Evolutionary conservation across 352 stramenopile species (phyloP), one percentile per base, ranked within the genome.

Genomic region (Phytophthora hibernalis): DNA sequence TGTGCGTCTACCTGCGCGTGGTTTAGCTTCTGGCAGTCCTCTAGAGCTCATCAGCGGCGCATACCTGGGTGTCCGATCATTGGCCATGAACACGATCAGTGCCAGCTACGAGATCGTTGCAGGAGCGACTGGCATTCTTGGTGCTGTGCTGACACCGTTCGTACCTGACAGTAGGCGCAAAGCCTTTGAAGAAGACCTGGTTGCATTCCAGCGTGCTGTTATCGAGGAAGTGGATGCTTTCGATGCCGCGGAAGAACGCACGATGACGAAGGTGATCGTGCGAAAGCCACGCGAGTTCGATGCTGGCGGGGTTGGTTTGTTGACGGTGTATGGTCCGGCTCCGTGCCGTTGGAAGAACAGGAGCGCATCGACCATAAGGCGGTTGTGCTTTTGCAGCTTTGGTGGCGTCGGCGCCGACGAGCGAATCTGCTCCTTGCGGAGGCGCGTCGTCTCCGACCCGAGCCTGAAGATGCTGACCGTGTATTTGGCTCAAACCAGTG

Each of bases 71-170:
- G 85, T 96, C 5, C 82, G 87, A 6, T 95, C 87, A 12, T 68
- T 96, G 21, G 89, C 85, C 1, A 96, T 95, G 89, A 96, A 96
- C 54, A 89, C 83, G 5, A 96, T 96, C 68, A 96, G 89, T 61
- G 89, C 87, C 18, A 91, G 87, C 9, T 96, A 96, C 64, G 89
- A 96, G 66, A 94, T 95, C 49, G 83, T 96, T 8, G 89, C 89
- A 0, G 89, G 89, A 13, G 85, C 82, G 15, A 91, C 84, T 1
- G 89, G 84, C 2, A 91, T 95, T 43, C 65, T 95, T 0, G 75
- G 81, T n/a, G 85, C 83, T n/a, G 47, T 95, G 12, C 61, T 93
- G n/a, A 76, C 69, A 5, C 89, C 86, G 10, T 61, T 95, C 13
- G 64, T 95, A 7, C 87, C 86, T 5, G 85, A 93, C 28, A 86